phyloP scores from a whole-genome alignment of 2,329 filamentous ascomycete species.

The Aspergillus niger region DNA sequence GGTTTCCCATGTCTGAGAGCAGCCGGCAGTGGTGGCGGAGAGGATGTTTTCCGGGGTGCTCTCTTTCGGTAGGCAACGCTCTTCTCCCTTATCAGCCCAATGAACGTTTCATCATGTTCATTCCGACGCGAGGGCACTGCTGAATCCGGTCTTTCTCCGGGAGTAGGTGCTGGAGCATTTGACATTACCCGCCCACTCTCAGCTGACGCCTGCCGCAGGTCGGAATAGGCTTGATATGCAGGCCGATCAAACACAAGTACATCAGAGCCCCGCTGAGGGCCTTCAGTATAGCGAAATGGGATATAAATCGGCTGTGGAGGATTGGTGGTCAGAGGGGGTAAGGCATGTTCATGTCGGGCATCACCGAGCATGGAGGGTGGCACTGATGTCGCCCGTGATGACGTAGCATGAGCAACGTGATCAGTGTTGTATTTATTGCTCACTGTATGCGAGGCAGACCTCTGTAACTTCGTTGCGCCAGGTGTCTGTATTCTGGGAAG shows the following conservation, averaged over 20 bases:
- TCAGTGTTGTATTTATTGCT: conserved; percentile 11
- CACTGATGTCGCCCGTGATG: conserved; percentile 29
- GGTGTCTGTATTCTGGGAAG: conserved; percentile 32
- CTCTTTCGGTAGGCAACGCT: conserved; percentile 43
- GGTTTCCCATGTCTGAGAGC: conserved; percentile 34
- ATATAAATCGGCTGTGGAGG: conserved; percentile 47
- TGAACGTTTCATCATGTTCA: conserved; percentile 48
- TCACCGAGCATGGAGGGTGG: conserved; percentile 26
- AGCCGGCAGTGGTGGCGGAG: conserved; percentile 34
- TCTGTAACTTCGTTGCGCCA: conserved; percentile 21
- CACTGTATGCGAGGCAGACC: conserved; percentile 31
- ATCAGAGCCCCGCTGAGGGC: conserved; percentile 44
- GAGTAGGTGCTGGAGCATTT: conserved; percentile 28
- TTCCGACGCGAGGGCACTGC: conserved; percentile 25
- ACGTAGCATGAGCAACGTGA: conserved; percentile 3
- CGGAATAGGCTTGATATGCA: conserved; percentile 51
- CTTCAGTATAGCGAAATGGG: conserved; percentile 49
- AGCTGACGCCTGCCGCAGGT: conserved; percentile 47
- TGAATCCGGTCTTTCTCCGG: conserved; percentile 21
- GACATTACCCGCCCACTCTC: conserved; percentile 49
- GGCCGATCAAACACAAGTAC: conserved; percentile 42
- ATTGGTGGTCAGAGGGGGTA: conserved; percentile 37
- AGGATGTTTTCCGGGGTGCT: conserved; percentile 26
- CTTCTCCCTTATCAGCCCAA: conserved; percentile 51
- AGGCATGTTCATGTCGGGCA: conserved; percentile 20